Evolutionary conservation across 2,329 filamentous ascomycete genomes (phyloP), one percentile per base, ranked within the genome.

Genomic region (Fusarium clavum): DNA sequence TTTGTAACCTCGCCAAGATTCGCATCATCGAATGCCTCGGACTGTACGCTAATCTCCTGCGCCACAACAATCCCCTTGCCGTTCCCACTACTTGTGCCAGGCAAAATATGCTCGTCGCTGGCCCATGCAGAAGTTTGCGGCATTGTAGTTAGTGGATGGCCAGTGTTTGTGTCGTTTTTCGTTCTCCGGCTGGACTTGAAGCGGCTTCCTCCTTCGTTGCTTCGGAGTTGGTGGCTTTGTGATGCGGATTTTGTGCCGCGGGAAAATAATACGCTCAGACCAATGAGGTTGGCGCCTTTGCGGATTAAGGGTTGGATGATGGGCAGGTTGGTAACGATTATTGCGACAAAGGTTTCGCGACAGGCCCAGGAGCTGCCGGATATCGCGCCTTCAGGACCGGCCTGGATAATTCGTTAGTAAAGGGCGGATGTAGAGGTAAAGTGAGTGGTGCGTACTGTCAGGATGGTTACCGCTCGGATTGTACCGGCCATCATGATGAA

Each of bases 291-390:
- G 45, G 70, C 70, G 14, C 70, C 70, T 34, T 71, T 73, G 13
- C 67, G 60, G 38, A 73, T 30, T 1, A 73, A 55, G 0, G 70
- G 70, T 38, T 73, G 70, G 38, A 73, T 64, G 8, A 73, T 74
- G 3, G 74, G 75, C 1, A 74, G 67, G 49, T 82, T 81, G 16
- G 79, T 78, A 45, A 82, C 79, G 53, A 81, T 59, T 20, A 79
- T 75, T 34, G 80, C 77, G 46, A 81, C 80, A 52, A 81, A 81
- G 5, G 76, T 79, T 61, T 82, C 80, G n/a, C 80, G 78, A 34
- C 76, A 77, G 14, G 80, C 78, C 80, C 80, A 82, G 20, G 61
- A 13, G 16, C 70, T 73, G 3, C 70, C 70, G 1, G 70, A 62
- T 7, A 73, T 46, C 24, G 70, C 70, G 6, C 70, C 70, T n/a